These are phyloP conservation scores for Bassia scoparia DNA, from an alignment of 148 eudicot species.

Conservation along the genomic window DNA sequence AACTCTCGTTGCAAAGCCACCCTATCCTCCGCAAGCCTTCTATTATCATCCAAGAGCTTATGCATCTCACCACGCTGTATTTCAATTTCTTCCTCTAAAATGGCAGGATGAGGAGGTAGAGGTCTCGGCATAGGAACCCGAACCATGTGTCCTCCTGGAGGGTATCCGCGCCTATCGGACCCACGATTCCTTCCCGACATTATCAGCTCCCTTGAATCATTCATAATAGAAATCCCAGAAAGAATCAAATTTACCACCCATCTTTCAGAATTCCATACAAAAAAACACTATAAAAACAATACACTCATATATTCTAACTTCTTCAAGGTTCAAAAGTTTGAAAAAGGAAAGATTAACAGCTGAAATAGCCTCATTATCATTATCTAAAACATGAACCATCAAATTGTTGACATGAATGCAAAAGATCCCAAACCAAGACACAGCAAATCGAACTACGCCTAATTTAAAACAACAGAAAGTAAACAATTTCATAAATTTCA, in stretches of 20 bases:
- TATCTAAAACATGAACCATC: neutral
- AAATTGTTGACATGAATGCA: neutral
- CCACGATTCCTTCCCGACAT: conserved; percentile 87
- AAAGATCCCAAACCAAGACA: neutral
- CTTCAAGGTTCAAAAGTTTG: neutral
- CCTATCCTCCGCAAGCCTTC: conserved; percentile 80
- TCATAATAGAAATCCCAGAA: neutral
- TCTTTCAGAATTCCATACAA: neutral
- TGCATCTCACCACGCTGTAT: conserved; percentile 71
- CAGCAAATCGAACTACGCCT: neutral
- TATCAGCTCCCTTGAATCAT: conserved; percentile 19
- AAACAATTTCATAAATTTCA: neutral
- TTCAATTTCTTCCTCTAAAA: conserved; percentile 93
- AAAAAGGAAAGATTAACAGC: neutral
- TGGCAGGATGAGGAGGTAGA: conserved; percentile 77
- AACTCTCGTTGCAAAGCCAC: conserved; percentile 71
- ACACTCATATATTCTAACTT: neutral
- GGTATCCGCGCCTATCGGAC: conserved; percentile 67
- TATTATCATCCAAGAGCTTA: conserved; percentile 73
- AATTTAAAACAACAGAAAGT: neutral
- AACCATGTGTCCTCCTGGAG: conserved; percentile 42
- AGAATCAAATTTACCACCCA: conserved; percentile 5
- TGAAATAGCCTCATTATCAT: neutral
- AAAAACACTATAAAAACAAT: neutral
- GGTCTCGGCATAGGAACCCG: conserved; percentile 57